Conservation (phyloP, 345 rosid species). For the Euphorbia tirucalli region DNA sequence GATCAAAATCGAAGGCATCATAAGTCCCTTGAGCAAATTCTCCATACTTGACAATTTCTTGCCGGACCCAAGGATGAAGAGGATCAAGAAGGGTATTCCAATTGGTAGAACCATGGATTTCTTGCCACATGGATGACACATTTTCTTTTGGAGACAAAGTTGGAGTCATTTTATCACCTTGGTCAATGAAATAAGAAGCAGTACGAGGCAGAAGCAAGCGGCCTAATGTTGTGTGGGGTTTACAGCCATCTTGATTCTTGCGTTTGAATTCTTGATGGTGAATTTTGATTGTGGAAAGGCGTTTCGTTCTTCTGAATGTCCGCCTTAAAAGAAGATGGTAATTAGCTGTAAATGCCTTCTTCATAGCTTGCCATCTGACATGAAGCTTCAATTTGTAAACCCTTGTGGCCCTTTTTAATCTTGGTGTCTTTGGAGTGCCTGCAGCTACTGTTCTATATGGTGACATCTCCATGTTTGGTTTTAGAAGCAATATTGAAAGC, state of each 20-base stretch:
- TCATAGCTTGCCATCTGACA: slow-evolving; percentile 40
- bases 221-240: slow-evolving; percentile 38
- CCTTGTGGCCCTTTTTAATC: slow-evolving; percentile 26
- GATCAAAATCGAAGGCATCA: slow-evolving; percentile 62
- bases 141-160: slow-evolving; percentile 51
- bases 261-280: slow-evolving; percentile 18
- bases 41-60: slow-evolving; percentile 57
- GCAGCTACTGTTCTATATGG: slow-evolving; percentile 19
- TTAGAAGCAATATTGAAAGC: too few species aligned
- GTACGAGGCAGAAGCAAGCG: slow-evolving; percentile 42
- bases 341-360: slow-evolving; percentile 27
- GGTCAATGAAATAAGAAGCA: slow-evolving; percentile 49
- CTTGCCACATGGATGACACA: slow-evolving; percentile 45
- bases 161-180: slow-evolving; percentile 59
- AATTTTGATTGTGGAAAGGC: slow-evolving; percentile 17
- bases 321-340: slow-evolving; percentile 27
- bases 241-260: slow-evolving; percentile 23
- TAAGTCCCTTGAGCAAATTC: slow-evolving; percentile 56
- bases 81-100: slow-evolving; percentile 58
- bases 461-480: slow-evolving; percentile 26
- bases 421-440: slow-evolving; percentile 21
- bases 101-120: slow-evolving; percentile 42
- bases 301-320: slow-evolving; percentile 25
- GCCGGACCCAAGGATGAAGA: slow-evolving; percentile 49
- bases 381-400: slow-evolving; percentile 42